Evolutionary conservation across 257 asterid species (phyloP), one percentile per base, ranked within the genome.

Genomic region (Nicotiana knightiana): DNA sequence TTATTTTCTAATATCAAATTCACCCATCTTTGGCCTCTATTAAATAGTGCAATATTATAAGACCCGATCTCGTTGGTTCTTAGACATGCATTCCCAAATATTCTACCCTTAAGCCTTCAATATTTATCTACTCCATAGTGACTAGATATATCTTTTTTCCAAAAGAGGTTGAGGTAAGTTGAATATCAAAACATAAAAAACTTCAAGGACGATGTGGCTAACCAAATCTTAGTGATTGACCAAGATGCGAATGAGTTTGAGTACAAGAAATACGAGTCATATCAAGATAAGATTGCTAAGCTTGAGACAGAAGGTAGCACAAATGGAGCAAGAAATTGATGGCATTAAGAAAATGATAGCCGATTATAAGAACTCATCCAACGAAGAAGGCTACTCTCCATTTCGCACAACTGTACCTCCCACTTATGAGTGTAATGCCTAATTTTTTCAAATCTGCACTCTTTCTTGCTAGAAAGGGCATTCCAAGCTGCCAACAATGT

Each of bases 251-350:
- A 54, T 0, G 59, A 54, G 2, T 4, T 13, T 13, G 59, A 4
- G 2, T 1, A 1, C 7, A 0, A 13, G 17, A 17, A 54, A 54
- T 0, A 0, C 3, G 2, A 13, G 2, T 54, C 7, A 54, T 4
- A 13, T 5, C n/a, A 54, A 13, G 6, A 54, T 3, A 54, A 53
- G 0, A 10, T 53, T 12, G 58, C 6, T 15, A 53, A 53, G 2
- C 58, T 53, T 53, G 18, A 13, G 1, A 1, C 6, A 53, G n/a
- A 53, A 53, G 16, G 5, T 53, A 0, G 3, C 7, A 54, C 59
- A 54, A 54, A 54, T 54, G 8, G 59, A 54, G 2, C 18, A 54
- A 54, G 59, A 13, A 54, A 54, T 54, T 13, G 6, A 1, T 6
- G 4, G n/a, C n/a, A 54, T 54, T 1, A 54, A 54, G 13, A 0